Conservation (phyloP, 495 filamentous ascomycete species). For the Chaetomidium leptoderma region DNA sequence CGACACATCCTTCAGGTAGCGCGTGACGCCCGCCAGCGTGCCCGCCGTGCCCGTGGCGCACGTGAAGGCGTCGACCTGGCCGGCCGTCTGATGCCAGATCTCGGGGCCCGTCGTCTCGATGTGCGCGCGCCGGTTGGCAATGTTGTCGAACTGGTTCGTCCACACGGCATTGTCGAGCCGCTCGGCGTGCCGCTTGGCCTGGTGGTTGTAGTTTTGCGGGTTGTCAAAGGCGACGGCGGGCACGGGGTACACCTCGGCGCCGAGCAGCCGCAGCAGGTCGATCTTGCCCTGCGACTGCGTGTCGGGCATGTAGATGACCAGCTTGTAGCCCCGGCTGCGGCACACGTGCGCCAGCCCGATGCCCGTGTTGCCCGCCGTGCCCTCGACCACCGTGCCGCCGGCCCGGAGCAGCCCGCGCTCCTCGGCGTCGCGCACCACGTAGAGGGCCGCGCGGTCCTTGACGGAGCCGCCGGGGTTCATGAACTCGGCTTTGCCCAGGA, state of each 20-base stretch:
- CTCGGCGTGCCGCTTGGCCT: conserved; percentile 85
- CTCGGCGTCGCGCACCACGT: conserved; percentile 91
- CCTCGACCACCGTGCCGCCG: conserved; percentile 93
- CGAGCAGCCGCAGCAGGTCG: conserved; percentile 83
- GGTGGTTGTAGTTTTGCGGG: conserved; percentile 96
- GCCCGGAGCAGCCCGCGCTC: conserved; percentile 73
- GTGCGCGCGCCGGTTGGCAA: conserved; percentile 87
- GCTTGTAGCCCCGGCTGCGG: conserved; percentile 83
- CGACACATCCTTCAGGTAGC: conserved; percentile 82
- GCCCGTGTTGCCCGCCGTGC: conserved; percentile 95
- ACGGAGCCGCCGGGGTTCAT: conserved; percentile 96
- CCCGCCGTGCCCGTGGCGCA: conserved; percentile 92
- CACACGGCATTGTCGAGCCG: conserved; percentile 83
- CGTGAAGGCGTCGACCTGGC: conserved; percentile 88
- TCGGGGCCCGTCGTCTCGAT: conserved; percentile 96
- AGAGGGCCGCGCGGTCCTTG: conserved; percentile 94
- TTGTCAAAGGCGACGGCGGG: conserved; percentile 96
- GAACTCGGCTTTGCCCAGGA: conserved; percentile 97
- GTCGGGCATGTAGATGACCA: conserved; percentile 99
- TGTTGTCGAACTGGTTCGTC: conserved; percentile 99
- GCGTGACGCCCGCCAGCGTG: conserved; percentile 82
- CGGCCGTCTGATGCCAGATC: conserved; percentile 90
- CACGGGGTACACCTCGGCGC: conserved; percentile 97
- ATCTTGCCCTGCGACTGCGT: conserved; percentile 98
- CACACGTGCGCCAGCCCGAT: conserved; percentile 98